Percentiles rank a stretch among this genome's conserved stretches.
Conservation (phyloP, 2,329 filamentous ascomycete genomes). For the Akanthomyces dipterigenus region DNA sequence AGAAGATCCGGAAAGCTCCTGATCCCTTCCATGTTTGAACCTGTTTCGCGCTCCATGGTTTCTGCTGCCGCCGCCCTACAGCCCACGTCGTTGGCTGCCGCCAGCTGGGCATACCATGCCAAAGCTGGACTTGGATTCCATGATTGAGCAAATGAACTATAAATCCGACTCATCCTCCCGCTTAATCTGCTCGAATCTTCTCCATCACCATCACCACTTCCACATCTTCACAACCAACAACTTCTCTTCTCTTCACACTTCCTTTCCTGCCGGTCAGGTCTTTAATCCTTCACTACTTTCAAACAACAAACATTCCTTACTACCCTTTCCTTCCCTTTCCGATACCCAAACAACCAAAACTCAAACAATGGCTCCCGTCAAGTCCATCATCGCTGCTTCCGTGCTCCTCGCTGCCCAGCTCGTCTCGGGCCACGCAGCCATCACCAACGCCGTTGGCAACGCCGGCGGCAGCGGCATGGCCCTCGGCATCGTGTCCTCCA, state of each 20-base stretch:
- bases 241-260: background rate
- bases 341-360: constrained; percentile 19
- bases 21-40: constrained; percentile 8
- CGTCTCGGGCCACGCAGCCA: constrained; percentile 54
- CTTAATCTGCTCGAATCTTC: constrained; percentile 11
- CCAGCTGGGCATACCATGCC: background rate
- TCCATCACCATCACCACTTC: constrained; percentile 8
- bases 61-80: background rate
- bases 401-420: constrained; percentile 48
- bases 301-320: background rate
- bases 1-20: constrained; percentile 4
- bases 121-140: background rate
- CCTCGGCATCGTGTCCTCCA: constrained; percentile 44
- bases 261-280: constrained; percentile 10
- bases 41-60: constrained; percentile 5
- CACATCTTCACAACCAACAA: constrained; percentile 9
- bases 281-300: background rate
- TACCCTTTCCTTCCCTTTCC: background rate
- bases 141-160: background rate
- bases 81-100: background rate
- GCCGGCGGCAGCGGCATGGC: constrained; percentile 49
- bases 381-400: constrained; percentile 33
- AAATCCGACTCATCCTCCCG: background rate
- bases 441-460: constrained; percentile 51
- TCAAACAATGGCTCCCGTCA: constrained; percentile 20